Conservation (phyloP, 768 basidiomycete species). For the Paxillus rubicundulus region DNA sequence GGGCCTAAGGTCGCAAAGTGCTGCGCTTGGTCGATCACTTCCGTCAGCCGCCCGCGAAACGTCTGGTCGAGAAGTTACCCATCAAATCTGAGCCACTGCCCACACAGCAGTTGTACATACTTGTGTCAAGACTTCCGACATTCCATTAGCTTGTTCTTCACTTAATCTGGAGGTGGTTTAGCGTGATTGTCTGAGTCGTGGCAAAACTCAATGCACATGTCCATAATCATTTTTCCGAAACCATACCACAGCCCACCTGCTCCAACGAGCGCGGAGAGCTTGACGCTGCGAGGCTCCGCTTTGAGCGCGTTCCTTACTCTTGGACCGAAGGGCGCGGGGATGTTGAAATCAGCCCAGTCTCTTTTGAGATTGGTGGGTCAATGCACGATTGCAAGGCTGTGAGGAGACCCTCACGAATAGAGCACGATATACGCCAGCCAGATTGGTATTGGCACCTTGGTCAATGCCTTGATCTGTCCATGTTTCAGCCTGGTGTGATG, state of each 20-base stretch:
- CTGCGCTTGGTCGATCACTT: conserved; percentile 83
- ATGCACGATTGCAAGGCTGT: background rate
- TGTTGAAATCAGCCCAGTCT: conserved; percentile 86
- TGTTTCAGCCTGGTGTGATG: conserved; percentile 2
- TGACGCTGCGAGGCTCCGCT: conserved; percentile 85
- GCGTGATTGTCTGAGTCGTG: background rate
- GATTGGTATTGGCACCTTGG: conserved; percentile 81
- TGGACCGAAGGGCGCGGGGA: conserved; percentile 72
- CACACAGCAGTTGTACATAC: conserved; percentile 34
- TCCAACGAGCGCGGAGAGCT: conserved; percentile 78
- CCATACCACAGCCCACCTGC: conserved; percentile 90
- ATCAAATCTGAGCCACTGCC: background rate
- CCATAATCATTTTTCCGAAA: conserved; percentile 83
- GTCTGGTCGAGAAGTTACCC: conserved; percentile 45
- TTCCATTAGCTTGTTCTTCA: conserved; percentile 67
- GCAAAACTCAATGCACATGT: conserved; percentile 52
- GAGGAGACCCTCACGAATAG: conserved; percentile 53
- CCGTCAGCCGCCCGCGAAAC: conserved; percentile 73
- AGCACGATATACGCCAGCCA: conserved; percentile 90
- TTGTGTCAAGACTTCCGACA: conserved; percentile 70
- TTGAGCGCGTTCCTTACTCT: conserved; percentile 84
- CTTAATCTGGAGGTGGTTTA: conserved; percentile 53
- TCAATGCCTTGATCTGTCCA: conserved; percentile 67
- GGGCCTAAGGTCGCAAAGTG: conserved; percentile 76
- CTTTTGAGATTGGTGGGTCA: conserved; percentile 37